A percentile compares a stretch with the other conserved stretches of the same genome.
Evolutionary conservation across 1,284 basidiomycete genomes (phyloP).

Genomic region (Neotropicomus parvogracilis): DNA sequence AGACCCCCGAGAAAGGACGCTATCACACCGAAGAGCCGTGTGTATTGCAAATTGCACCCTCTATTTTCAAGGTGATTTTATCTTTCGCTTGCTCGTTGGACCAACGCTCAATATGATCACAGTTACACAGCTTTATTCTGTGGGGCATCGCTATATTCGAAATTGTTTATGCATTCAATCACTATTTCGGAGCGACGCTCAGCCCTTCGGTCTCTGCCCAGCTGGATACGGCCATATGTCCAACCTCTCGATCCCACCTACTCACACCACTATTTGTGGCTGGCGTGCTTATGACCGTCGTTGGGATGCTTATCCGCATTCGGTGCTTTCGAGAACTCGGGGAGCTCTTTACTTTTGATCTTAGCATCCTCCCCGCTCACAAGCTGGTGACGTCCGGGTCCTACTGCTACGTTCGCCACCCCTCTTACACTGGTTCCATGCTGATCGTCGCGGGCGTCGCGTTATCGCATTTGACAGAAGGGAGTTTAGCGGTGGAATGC

Average conservation of each 20-base stretch:
- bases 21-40: slow-evolving; percentile 54
- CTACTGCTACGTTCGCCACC: slow-evolving; percentile 54
- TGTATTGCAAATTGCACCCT: slow-evolving; percentile 54
- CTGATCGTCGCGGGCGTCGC: slow-evolving; percentile 50
- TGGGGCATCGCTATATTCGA: slow-evolving; percentile 52
- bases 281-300: slow-evolving; percentile 46
- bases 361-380: slow-evolving; percentile 55
- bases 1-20: slow-evolving; percentile 46
- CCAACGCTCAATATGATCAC: slow-evolving; percentile 2
- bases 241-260: slow-evolving; percentile 32
- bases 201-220: slow-evolving; percentile 27
- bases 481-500: slow-evolving; percentile 53
- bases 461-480: slow-evolving; percentile 49
- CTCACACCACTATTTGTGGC: slow-evolving; percentile 47
- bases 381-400: slow-evolving; percentile 51
- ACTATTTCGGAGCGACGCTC: slow-evolving; percentile 30
- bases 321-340: slow-evolving; percentile 44
- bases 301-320: slow-evolving; percentile 42
- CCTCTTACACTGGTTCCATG: slow-evolving; percentile 50
- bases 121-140: slow-evolving; percentile 51
- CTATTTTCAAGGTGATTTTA: slow-evolving; percentile 49
- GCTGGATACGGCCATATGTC: slow-evolving; percentile 33
- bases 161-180: slow-evolving; percentile 43
- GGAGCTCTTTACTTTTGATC: slow-evolving; percentile 59
- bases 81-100: neutral